A percentile compares a stretch with the other conserved stretches of the same genome.
These are phyloP conservation scores for Termitomyces bulborhizus DNA, from an alignment of 768 basidiomycete species.

Conservation along the genomic window DNA sequence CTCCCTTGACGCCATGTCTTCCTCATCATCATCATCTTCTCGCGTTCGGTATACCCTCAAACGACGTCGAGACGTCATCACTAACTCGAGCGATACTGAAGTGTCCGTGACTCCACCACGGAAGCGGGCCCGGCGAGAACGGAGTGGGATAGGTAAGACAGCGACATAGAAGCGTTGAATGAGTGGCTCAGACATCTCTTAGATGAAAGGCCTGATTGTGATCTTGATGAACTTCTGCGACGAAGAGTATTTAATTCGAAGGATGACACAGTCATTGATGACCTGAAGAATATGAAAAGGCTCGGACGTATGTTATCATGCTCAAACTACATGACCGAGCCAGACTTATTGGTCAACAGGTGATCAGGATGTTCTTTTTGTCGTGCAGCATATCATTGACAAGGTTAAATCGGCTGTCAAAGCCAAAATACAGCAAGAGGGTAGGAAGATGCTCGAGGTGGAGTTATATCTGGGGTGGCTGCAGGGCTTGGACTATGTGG, in stretches of 20 bases:
- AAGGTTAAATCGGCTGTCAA: constrained; percentile 26
- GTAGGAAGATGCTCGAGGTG: constrained; percentile 29
- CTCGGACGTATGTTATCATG: constrained; percentile 9
- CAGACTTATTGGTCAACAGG: constrained; percentile 3
- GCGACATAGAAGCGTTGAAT: not conserved
- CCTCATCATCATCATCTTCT: constrained; percentile 7
- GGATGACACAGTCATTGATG: constrained; percentile 11
- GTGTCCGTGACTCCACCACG: constrained; percentile 9
- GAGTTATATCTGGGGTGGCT: constrained; percentile 40
- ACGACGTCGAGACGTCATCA: not conserved
- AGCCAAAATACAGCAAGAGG: constrained; percentile 19
- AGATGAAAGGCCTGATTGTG: constrained; percentile 11
- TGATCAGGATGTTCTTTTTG: constrained; percentile 14
- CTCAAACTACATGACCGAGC: not conserved
- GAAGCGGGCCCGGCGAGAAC: constrained; percentile 14
- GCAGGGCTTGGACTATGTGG: constrained; percentile 30
- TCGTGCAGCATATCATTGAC: constrained; percentile 27
- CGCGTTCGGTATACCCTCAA: constrained; percentile 8
- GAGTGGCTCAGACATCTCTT: not conserved
- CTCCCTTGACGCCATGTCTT: constrained; percentile 3
- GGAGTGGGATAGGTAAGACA: constrained; percentile 7
- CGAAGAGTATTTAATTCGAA: constrained; percentile 8
- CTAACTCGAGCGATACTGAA: constrained; percentile 18
- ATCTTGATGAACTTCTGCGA: constrained; percentile 14
- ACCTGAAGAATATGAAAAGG: constrained; percentile 14